phyloP scores from a whole-genome alignment of 306 rosid genomes.

The Pyrus bretschneideri region DNA sequence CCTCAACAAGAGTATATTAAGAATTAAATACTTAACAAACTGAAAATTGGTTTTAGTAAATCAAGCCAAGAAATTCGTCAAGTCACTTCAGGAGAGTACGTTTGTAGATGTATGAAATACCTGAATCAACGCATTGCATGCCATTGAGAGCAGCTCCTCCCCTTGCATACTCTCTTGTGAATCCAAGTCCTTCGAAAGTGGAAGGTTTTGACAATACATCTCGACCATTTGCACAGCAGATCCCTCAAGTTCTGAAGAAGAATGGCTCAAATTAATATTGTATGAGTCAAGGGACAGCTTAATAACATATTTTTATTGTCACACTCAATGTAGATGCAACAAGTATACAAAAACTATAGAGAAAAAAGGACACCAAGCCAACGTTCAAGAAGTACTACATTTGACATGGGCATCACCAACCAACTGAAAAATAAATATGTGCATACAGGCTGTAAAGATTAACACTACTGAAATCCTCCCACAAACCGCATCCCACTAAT shows the following conservation, averaged over 20 bases:
- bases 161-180: slow-evolving; percentile 86
- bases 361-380: background rate
- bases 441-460: background rate
- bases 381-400: background rate
- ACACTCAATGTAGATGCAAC: background rate
- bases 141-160: slow-evolving; percentile 82
- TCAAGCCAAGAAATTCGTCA: background rate
- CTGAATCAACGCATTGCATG: slow-evolving; percentile 73
- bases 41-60: background rate
- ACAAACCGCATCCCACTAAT: background rate
- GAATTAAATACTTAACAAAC: background rate
- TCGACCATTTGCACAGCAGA: slow-evolving; percentile 71
- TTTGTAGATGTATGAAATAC: slow-evolving; percentile 35
- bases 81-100: background rate
- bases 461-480: background rate
- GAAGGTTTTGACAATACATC: slow-evolving; percentile 70
- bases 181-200: slow-evolving; percentile 86
- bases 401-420: background rate
- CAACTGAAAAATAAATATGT: background rate
- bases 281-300: slow-evolving; percentile 16
- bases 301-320: slow-evolving; percentile 9
- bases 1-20: background rate
- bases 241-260: slow-evolving; percentile 66
- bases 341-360: background rate
- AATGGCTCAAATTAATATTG: slow-evolving; percentile 20